Conservation (phyloP, 2,329 filamentous ascomycete genomes). For the Fusarium xylarioides region DNA sequence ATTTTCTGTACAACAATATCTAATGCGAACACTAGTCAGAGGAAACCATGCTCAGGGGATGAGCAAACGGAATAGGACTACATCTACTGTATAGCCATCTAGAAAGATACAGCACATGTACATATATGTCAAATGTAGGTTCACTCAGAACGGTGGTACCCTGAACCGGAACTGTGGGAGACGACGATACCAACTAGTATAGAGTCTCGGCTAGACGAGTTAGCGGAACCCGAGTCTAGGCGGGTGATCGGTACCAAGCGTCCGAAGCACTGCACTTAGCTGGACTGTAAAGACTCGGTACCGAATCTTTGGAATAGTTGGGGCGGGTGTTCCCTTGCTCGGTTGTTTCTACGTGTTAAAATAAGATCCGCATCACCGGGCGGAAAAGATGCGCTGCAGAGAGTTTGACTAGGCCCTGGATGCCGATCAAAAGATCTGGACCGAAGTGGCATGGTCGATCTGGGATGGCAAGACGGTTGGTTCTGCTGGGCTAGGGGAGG, state of each 20-base stretch:
- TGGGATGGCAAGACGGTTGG: neutral
- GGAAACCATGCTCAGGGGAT: neutral
- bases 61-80: neutral
- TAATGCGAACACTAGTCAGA: neutral
- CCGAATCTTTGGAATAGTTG: constrained; percentile 23
- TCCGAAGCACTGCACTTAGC: neutral
- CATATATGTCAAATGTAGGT: neutral
- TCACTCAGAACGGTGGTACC: neutral
- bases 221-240: neutral
- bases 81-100: neutral
- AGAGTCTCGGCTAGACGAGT: neutral
- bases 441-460: constrained; percentile 16
- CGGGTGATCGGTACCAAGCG: neutral
- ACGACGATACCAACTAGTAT: neutral
- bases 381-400: neutral
- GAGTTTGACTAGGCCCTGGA: constrained; percentile 1
- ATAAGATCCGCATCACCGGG: constrained; percentile 7
- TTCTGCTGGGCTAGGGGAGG: constrained; percentile 27
- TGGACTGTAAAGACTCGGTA: constrained; percentile 7
- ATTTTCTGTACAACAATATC: too few species aligned
- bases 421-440: constrained; percentile 36
- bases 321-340: constrained; percentile 20
- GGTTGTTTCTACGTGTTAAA: neutral
- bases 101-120: neutral
- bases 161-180: neutral